Percentiles rank a stretch among this genome's conserved stretches.
phyloP scores from a whole-genome alignment of 176 grass and related monocot genomes.

The Aechmea fasciata region DNA sequence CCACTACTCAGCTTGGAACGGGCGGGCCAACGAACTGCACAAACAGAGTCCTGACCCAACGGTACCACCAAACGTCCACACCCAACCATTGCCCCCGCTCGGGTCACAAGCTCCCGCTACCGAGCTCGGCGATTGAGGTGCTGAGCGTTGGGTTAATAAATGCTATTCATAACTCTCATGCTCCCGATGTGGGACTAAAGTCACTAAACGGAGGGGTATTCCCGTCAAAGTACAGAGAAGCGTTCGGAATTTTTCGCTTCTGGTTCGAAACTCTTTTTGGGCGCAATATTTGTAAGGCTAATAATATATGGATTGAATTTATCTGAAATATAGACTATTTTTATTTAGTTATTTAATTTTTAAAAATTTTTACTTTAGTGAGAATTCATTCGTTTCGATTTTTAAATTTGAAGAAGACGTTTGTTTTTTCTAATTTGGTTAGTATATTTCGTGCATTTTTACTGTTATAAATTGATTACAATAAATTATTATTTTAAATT shows the following conservation, averaged over 20 bases:
- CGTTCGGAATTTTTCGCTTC: neutral
- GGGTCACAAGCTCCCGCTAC: constrained; percentile 25
- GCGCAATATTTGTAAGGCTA: no score
- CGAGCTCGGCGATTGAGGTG: neutral
- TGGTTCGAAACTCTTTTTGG: no score
- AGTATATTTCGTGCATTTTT: no score
- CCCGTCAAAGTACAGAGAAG: neutral
- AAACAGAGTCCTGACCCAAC: neutral
- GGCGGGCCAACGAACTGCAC: constrained; percentile 4
- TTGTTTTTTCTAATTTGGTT: no score
- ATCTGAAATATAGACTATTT: no score
- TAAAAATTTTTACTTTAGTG: no score
- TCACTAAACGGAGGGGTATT: neutral
- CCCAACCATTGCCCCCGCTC: constrained; percentile 2
- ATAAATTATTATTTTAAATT: no score
- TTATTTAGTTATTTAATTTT: no score
- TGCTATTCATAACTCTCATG: neutral
- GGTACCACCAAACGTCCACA: neutral
- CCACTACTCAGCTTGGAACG: constrained; percentile 16
- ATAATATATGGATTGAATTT: no score
- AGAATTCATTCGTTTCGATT: no score
- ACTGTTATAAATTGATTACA: no score
- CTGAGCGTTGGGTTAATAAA: neutral
- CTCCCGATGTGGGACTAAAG: constrained; percentile 4
- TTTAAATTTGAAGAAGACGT: no score